phyloP scores from a whole-genome alignment of 164 flowering plant species.

The Nelumbo lutea region DNA sequence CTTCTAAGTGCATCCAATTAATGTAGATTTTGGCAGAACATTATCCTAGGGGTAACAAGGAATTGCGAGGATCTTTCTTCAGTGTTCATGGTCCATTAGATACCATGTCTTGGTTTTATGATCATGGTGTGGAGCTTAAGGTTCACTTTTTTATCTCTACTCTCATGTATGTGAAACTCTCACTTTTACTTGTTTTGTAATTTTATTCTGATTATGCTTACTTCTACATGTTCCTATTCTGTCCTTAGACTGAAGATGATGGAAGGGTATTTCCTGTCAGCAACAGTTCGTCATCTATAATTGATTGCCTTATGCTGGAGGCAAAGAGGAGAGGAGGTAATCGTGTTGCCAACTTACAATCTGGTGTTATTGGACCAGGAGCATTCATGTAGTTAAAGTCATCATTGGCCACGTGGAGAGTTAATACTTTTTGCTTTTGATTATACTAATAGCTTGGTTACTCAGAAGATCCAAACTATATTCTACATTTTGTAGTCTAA shows the following conservation, averaged over 20 bases:
- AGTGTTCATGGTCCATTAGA: slow-evolving; percentile 72
- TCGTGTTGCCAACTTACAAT: neutral
- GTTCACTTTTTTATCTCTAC: slow-evolving; percentile 33
- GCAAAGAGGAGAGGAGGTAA: slow-evolving; percentile 66
- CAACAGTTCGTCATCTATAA: slow-evolving; percentile 69
- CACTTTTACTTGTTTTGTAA: slow-evolving; percentile 11
- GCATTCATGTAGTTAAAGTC: too few species aligned
- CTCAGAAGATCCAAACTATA: neutral
- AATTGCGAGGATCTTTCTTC: slow-evolving; percentile 86
- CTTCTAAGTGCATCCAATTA: neutral
- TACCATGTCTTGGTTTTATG: slow-evolving; percentile 93
- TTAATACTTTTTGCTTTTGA: too few species aligned
- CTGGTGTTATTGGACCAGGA: neutral
- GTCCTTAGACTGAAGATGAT: slow-evolving; percentile 68
- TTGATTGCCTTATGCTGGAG: slow-evolving; percentile 82
- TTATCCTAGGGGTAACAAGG: slow-evolving; percentile 88
- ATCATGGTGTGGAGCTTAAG: slow-evolving; percentile 85
- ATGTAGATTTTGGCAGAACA: slow-evolving; percentile 70
- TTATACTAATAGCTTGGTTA: neutral
- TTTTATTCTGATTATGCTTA: slow-evolving; percentile 3
- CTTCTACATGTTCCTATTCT: slow-evolving; percentile 4
- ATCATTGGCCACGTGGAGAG: too few species aligned
- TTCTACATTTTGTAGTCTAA: neutral
- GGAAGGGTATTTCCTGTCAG: slow-evolving; percentile 96
- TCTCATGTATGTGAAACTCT: neutral